Conservation (phyloP, 2,329 filamentous ascomycete genomes). For the Nemania bipapillata region DNA sequence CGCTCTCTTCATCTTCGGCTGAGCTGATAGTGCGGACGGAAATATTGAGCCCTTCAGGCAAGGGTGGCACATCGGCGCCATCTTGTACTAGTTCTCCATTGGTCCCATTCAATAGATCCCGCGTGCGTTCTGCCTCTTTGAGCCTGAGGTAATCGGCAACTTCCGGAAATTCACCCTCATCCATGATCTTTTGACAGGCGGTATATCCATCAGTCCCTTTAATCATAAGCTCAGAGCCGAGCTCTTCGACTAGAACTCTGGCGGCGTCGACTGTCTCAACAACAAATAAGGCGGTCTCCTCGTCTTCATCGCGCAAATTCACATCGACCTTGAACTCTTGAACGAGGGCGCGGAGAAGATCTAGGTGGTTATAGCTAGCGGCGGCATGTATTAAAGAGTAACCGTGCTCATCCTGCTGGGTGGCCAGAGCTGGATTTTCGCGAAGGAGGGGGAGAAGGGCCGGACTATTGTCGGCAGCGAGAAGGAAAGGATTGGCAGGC, state of each 20-base stretch:
- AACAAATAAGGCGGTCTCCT: conserved; percentile 95
- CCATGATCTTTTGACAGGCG: conserved; percentile 80
- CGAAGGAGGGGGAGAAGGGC: conserved; percentile 79
- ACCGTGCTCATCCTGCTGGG: conserved; percentile 85
- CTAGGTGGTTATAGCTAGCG: conserved; percentile 87
- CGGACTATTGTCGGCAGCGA: conserved; percentile 83
- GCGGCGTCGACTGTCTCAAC: conserved; percentile 84
- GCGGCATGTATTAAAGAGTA: conserved; percentile 95
- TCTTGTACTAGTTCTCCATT: conserved; percentile 50
- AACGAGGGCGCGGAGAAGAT: conserved; percentile 80
- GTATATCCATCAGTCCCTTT: conserved; percentile 80
- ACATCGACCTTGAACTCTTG: conserved; percentile 80
- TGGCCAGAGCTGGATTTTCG: conserved; percentile 78
- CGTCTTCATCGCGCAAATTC: conserved; percentile 87
- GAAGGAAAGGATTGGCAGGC: conserved; percentile 73
- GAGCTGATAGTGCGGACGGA: conserved; percentile 79
- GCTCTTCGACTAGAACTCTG: conserved; percentile 81
- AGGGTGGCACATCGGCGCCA: conserved; percentile 62
- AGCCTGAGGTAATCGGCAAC: conserved; percentile 76
- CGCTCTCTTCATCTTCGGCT: conserved; percentile 66
- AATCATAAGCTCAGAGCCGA: conserved; percentile 74
- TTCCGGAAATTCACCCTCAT: conserved; percentile 79
- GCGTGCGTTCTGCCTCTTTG: conserved; percentile 49
- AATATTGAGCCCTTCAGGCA: conserved; percentile 81
- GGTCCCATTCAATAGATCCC: conserved; percentile 46